phyloP scores from a whole-genome alignment of 164 flowering plant species.

The Dillenia turbinata region DNA sequence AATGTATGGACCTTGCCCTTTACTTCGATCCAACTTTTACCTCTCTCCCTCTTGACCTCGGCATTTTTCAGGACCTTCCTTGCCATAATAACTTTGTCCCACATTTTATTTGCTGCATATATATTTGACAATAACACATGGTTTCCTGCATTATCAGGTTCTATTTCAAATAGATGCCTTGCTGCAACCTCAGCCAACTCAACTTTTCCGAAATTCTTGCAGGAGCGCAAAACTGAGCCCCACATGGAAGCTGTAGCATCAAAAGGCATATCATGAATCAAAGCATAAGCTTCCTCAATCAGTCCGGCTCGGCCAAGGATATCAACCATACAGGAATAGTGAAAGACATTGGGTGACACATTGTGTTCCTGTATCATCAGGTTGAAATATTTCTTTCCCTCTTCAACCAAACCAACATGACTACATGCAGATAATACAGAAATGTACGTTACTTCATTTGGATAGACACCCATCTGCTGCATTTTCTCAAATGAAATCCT shows the following conservation, averaged over 20 bases:
- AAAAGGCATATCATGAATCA: conserved; percentile 62
- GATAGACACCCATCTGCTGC: conserved; percentile 61
- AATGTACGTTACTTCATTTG: conserved; percentile 65
- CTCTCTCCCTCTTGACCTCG: conserved; percentile 60
- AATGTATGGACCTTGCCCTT: conserved; percentile 64
- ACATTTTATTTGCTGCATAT: conserved; percentile 62
- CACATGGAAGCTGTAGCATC: conserved; percentile 71
- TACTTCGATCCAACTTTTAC: conserved; percentile 81
- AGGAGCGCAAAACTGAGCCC: conserved; percentile 78
- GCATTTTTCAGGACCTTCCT: conserved; percentile 65
- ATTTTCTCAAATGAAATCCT: conserved; percentile 78
- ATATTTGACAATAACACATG: conserved; percentile 68
- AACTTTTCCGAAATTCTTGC: conserved; percentile 56
- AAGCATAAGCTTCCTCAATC: conserved; percentile 46
- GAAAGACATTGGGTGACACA: conserved; percentile 46
- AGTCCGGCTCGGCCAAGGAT: conserved; percentile 68
- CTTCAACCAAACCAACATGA: conserved; percentile 61
- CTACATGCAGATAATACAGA: conserved; percentile 76
- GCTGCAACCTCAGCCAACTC: conserved; percentile 76
- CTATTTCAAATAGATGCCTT: conserved; percentile 52
- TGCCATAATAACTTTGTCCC: conserved; percentile 59
- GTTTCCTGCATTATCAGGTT: conserved; percentile 73
- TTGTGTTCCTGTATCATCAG: conserved; percentile 40
- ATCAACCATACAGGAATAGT: conserved; percentile 88
- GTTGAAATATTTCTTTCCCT: conserved; percentile 49